Conservation (phyloP, 345 rosid genomes). For the Carallia pectinifolia region DNA sequence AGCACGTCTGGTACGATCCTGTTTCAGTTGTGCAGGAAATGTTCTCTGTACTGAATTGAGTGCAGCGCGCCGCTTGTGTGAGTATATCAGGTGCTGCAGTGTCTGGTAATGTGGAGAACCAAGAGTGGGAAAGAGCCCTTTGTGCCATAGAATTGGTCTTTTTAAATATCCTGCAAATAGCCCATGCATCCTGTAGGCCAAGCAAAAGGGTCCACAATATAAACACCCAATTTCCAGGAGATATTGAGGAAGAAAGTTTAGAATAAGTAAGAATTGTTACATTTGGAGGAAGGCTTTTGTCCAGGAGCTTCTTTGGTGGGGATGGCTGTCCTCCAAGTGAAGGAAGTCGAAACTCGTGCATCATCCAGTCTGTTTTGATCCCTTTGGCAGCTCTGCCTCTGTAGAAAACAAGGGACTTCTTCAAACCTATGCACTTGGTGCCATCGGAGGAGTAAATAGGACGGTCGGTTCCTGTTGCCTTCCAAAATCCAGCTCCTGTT, state of each 20-base stretch:
- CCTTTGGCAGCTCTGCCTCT: slow-evolving; percentile 95
- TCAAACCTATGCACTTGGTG: slow-evolving; percentile 73
- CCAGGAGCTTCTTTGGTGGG: slow-evolving; percentile 49
- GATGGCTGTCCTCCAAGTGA: slow-evolving; percentile 46
- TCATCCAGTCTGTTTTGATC: slow-evolving; percentile 97
- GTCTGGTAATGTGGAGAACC: slow-evolving; percentile 42
- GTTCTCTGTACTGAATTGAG: slow-evolving; percentile 44
- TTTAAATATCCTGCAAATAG: slow-evolving; percentile 94
- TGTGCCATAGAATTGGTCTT: slow-evolving; percentile 73
- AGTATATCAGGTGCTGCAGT: slow-evolving; percentile 28
- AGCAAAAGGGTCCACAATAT: neutral
- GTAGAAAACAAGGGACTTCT: slow-evolving; percentile 91
- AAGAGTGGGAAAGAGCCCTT: slow-evolving; percentile 58
- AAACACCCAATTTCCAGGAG: neutral
- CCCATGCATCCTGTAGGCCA: slow-evolving; percentile 80
- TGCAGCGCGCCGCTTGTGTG: slow-evolving; percentile 23
- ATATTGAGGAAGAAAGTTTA: neutral
- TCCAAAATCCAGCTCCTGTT: slow-evolving; percentile 96
- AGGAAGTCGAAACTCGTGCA: slow-evolving; percentile 98
- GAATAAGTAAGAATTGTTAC: slow-evolving; percentile 31
- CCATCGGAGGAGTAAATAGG: slow-evolving; percentile 87
- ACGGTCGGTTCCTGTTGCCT: slow-evolving; percentile 92
- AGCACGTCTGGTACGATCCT: slow-evolving; percentile 37
- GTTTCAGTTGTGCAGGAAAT: slow-evolving; percentile 50
- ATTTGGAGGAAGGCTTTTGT: slow-evolving; percentile 60